Conservation (phyloP, 2,329 filamentous ascomycete genomes). For the Chrysosporium queenslandicum region DNA sequence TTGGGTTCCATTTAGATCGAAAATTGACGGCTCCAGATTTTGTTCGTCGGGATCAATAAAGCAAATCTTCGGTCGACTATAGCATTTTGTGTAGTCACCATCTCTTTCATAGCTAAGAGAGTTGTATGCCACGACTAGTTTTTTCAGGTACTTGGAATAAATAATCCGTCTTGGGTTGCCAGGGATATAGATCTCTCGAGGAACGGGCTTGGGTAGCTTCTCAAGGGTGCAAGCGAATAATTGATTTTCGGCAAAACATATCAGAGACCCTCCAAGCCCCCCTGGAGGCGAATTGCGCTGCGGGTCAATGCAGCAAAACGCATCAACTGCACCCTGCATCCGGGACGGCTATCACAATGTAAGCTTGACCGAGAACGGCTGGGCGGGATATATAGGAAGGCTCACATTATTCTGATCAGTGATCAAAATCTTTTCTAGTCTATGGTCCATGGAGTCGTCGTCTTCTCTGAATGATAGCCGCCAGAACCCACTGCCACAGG, state of each 20-base stretch:
- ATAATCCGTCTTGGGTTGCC: slow-evolving; percentile 36
- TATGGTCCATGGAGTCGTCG: slow-evolving; percentile 21
- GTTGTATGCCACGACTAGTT: slow-evolving; percentile 42
- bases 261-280: slow-evolving; percentile 35
- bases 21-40: neutral
- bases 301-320: slow-evolving; percentile 29
- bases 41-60: slow-evolving; percentile 31
- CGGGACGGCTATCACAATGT: slow-evolving; percentile 28
- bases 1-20: slow-evolving; percentile 2
- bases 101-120: slow-evolving; percentile 23
- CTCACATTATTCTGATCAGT: slow-evolving; percentile 36
- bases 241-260: slow-evolving; percentile 40
- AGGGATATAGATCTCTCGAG: slow-evolving; percentile 32
- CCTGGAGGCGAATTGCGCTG: slow-evolving; percentile 17
- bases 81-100: slow-evolving; percentile 24
- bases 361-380: slow-evolving; percentile 7
- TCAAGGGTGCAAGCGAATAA: slow-evolving; percentile 42
- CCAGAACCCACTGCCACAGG: slow-evolving; percentile 34
- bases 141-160: slow-evolving; percentile 39
- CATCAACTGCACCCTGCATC: slow-evolving; percentile 28
- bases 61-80: slow-evolving; percentile 29
- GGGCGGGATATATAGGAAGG: neutral
- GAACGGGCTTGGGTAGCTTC: slow-evolving; percentile 32
- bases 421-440: slow-evolving; percentile 32
- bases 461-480: slow-evolving; percentile 25